phyloP scores from a whole-genome alignment of 495 filamentous ascomycete species.

The Penicillium nucicola region DNA sequence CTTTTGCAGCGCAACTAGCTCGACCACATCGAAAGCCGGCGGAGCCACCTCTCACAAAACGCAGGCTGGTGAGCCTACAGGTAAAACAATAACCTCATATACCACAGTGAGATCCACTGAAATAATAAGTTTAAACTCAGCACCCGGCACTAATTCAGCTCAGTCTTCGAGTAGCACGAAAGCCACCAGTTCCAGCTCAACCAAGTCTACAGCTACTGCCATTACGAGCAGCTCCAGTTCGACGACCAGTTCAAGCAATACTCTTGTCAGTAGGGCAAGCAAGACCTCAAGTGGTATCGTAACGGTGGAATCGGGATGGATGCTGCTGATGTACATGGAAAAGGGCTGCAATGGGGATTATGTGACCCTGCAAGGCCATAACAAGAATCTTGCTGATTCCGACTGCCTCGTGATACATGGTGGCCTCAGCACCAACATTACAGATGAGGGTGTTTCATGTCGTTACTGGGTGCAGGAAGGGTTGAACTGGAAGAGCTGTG shows the following conservation, averaged over 20 bases:
- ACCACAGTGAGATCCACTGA: background rate
- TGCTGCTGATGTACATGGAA: conserved; percentile 1
- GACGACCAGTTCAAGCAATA: background rate
- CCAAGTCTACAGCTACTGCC: background rate
- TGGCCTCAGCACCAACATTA: background rate
- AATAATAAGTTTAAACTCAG: too few relatives aligned
- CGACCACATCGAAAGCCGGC: background rate
- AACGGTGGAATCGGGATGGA: background rate
- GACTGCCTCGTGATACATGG: background rate
- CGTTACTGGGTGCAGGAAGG: conserved; percentile 5
- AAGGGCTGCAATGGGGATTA: conserved; percentile 8
- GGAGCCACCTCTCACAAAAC: background rate
- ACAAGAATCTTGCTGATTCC: background rate
- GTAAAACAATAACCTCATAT: background rate
- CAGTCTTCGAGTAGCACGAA: background rate
- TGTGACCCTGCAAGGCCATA: conserved; percentile 4
- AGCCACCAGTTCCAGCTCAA: background rate
- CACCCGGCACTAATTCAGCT: too few relatives aligned
- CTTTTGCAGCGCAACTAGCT: conserved; percentile 4
- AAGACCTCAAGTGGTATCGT: background rate
- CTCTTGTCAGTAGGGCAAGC: background rate
- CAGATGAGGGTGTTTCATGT: conserved; percentile 1
- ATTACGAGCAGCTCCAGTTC: background rate
- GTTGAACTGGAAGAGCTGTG: background rate
- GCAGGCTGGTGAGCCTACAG: background rate